These are phyloP conservation scores for Penicillium canariense DNA, from an alignment of 495 filamentous ascomycete species.

Conservation along the genomic window DNA sequence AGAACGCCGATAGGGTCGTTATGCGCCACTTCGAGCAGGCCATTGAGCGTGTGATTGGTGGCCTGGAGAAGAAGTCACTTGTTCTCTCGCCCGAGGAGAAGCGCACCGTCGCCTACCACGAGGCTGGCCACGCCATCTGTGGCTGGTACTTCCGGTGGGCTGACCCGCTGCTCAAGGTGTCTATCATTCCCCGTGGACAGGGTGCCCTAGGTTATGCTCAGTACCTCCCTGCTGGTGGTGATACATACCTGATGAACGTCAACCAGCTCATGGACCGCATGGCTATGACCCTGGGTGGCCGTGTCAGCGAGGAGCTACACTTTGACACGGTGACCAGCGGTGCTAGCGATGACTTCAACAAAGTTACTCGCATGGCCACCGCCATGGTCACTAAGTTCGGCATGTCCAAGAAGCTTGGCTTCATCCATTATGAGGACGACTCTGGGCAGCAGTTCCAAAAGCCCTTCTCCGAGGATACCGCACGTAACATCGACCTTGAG, in stretches of 20 bases:
- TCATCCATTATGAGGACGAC: conserved; percentile 85
- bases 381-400: conserved; percentile 98
- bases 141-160: conserved; percentile 97
- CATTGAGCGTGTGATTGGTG: conserved; percentile 94
- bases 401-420: conserved; percentile 91
- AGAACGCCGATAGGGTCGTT: conserved; percentile 68
- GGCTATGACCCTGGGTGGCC: conserved; percentile 97
- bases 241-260: conserved; percentile 91
- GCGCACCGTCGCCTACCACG: conserved; percentile 93
- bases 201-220: conserved; percentile 95
- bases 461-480: conserved; percentile 93
- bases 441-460: conserved; percentile 77
- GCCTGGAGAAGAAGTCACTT: conserved; percentile 92
- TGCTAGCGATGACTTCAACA: conserved; percentile 96
- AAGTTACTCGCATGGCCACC: conserved; percentile 92
- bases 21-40: conserved; percentile 95
- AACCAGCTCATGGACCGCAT: conserved; percentile 98
- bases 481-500: conserved; percentile 84
- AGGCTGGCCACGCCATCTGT: conserved; percentile 97
- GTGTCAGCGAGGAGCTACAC: conserved; percentile 92
- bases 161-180: conserved; percentile 95
- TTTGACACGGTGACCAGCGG: conserved; percentile 95
- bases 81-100: conserved; percentile 92
- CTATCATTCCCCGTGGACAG: conserved; percentile 93
- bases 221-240: conserved; percentile 78